Evolutionary conservation across 345 rosid genomes (phyloP).

Genomic region (Hypericum androsaemum): DNA sequence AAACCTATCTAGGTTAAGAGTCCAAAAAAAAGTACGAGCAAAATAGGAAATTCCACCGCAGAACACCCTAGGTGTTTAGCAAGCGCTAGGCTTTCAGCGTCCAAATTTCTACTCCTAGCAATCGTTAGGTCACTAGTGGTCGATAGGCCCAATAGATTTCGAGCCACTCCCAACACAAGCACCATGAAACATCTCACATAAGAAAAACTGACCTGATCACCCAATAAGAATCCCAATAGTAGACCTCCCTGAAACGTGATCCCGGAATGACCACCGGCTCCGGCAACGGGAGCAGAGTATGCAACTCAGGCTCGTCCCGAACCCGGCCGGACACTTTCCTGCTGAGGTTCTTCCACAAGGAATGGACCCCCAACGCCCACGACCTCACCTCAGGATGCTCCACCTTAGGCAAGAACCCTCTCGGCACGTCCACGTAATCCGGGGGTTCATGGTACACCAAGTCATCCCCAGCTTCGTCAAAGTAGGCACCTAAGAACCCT

Average conservation of each 20-base stretch:
- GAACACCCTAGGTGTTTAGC: too few species aligned
- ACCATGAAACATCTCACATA: too few species aligned
- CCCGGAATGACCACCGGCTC: slow-evolving; percentile 62
- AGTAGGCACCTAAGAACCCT: slow-evolving; percentile 23
- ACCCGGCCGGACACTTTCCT: slow-evolving; percentile 47
- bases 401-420: slow-evolving; percentile 59
- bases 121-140: too few species aligned
- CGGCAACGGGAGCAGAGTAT: slow-evolving; percentile 76
- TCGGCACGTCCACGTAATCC: slow-evolving; percentile 58
- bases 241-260: slow-evolving; percentile 78
- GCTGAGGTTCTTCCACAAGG: slow-evolving; percentile 67
- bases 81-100: too few species aligned
- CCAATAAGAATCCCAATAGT: slow-evolving; percentile 98
- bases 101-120: too few species aligned
- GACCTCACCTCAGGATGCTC: slow-evolving; percentile 47
- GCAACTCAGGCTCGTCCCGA: slow-evolving; percentile 37
- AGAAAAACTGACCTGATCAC: slow-evolving; percentile 48
- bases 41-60: too few species aligned
- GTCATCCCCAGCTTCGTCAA: slow-evolving; percentile 50
- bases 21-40: too few species aligned
- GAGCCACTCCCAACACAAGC: too few species aligned
- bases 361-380: slow-evolving; percentile 83
- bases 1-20: too few species aligned
- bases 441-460: slow-evolving; percentile 37
- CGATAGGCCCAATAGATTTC: too few species aligned